Conservation (phyloP, 2,329 filamentous ascomycete genomes). For the Colletotrichum brevisporum region DNA sequence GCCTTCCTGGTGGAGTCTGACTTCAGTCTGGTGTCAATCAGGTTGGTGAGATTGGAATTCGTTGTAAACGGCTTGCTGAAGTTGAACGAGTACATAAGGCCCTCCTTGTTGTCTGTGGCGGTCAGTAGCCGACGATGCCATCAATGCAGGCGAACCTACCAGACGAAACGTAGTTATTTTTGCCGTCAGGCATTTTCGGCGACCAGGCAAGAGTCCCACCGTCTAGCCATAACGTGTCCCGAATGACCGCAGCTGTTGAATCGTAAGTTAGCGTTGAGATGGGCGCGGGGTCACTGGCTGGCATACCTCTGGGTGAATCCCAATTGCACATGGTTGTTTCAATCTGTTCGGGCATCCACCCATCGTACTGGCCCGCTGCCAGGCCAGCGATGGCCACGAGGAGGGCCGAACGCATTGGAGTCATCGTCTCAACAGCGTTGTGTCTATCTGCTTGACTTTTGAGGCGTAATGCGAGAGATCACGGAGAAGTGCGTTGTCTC, state of each 20-base stretch:
- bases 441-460: not conserved
- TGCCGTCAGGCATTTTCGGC: slow-evolving; percentile 63
- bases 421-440: slow-evolving; percentile 2
- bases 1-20: slow-evolving; percentile 64
- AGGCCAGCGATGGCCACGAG: slow-evolving; percentile 47
- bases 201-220: slow-evolving; percentile 71
- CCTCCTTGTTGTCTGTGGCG: slow-evolving; percentile 63
- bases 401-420: slow-evolving; percentile 40
- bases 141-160: slow-evolving; percentile 53
- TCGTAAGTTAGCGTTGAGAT: not conserved
- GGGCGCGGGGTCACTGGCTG: not conserved
- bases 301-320: slow-evolving; percentile 60
- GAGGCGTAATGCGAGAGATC: slow-evolving; percentile 1
- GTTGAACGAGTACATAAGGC: slow-evolving; percentile 70
- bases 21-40: slow-evolving; percentile 66
- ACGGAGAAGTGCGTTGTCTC: slow-evolving; percentile 8
- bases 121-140: slow-evolving; percentile 34
- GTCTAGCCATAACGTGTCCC: slow-evolving; percentile 76
- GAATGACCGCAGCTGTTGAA: slow-evolving; percentile 66
- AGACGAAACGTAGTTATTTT: slow-evolving; percentile 41
- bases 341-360: slow-evolving; percentile 65
- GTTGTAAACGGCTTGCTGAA: slow-evolving; percentile 70
- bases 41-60: slow-evolving; percentile 64
- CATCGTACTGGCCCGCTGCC: slow-evolving; percentile 58
- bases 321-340: slow-evolving; percentile 74